A percentile compares a stretch with the other conserved stretches of the same genome.
Evolutionary conservation across 2,329 filamentous ascomycete genomes (phyloP).

Genomic region (Cadophora luteo-olivacea): DNA sequence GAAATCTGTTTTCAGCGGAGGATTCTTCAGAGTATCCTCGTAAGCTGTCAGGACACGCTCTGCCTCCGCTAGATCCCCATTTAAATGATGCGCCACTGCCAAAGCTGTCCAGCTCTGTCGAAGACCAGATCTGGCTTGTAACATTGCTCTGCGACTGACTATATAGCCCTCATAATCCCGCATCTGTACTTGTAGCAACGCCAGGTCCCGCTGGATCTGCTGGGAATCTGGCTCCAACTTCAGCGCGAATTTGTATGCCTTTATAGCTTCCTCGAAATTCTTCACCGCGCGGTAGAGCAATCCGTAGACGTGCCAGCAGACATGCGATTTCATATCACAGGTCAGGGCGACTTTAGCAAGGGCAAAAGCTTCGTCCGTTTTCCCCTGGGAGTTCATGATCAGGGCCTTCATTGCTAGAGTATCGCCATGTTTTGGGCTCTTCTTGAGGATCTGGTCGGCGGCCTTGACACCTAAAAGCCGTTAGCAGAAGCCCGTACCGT

Average conservation of each 20-base stretch:
- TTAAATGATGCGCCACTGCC: slow-evolving; percentile 89
- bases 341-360: slow-evolving; percentile 91
- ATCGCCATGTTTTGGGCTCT: slow-evolving; percentile 94
- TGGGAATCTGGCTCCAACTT: slow-evolving; percentile 91
- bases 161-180: slow-evolving; percentile 94
- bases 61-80: slow-evolving; percentile 83
- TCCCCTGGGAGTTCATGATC: slow-evolving; percentile 91
- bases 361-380: slow-evolving; percentile 91
- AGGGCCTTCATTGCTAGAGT: slow-evolving; percentile 99
- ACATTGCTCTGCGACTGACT: slow-evolving; percentile 85
- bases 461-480: slow-evolving; percentile 75
- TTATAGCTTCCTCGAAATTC: slow-evolving; percentile 99
- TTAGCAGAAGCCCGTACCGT: slow-evolving; percentile 31
- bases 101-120: slow-evolving; percentile 98
- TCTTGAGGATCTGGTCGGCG: slow-evolving; percentile 94
- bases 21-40: slow-evolving; percentile 88
- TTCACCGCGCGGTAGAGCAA: slow-evolving; percentile 91
- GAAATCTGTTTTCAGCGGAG: slow-evolving; percentile 78
- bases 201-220: slow-evolving; percentile 93
- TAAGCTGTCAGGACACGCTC: slow-evolving; percentile 92
- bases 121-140: slow-evolving; percentile 80
- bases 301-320: slow-evolving; percentile 99
- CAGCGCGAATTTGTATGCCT: slow-evolving; percentile 97
- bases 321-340: slow-evolving; percentile 98
- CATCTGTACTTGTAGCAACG: slow-evolving; percentile 94